phyloP scores from a whole-genome alignment of 1,139 yeast genomes.

The Meyerozyma sp. region DNA sequence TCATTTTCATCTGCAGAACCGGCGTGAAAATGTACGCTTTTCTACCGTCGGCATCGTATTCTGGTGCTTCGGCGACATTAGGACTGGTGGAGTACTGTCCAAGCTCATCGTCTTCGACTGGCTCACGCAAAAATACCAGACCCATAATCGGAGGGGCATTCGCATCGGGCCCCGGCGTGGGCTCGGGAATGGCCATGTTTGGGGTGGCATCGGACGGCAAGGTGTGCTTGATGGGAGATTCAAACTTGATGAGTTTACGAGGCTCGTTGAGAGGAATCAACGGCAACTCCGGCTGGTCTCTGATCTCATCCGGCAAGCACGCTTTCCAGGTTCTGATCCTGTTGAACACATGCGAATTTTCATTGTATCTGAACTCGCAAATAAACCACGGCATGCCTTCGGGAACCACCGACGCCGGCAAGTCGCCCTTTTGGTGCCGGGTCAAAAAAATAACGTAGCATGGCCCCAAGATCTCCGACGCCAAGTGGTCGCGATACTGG shows the following conservation, averaged over 20 bases:
- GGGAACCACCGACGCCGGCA: constrained; percentile 60
- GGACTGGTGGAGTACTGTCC: constrained; percentile 63
- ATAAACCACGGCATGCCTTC: constrained; percentile 80
- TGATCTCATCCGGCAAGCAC: constrained; percentile 92
- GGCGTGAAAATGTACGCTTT: constrained; percentile 43
- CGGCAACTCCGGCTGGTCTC: constrained; percentile 82
- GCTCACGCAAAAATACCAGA: constrained; percentile 75
- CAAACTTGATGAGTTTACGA: constrained; percentile 66
- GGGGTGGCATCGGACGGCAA: constrained; percentile 69
- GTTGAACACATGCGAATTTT: constrained; percentile 82
- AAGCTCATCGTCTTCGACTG: constrained; percentile 69
- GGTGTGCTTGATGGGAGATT: constrained; percentile 77
- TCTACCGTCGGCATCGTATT: constrained; percentile 53
- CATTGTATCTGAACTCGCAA: constrained; percentile 93
- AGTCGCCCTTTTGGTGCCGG: constrained; percentile 91
- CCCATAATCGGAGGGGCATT: constrained; percentile 90
- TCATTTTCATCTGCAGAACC: constrained; percentile 36
- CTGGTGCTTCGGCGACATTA: constrained; percentile 47
- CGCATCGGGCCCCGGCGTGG: constrained; percentile 67
- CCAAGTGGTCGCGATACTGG: constrained; percentile 90
- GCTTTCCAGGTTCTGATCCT: constrained; percentile 98
- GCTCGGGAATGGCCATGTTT: constrained; percentile 75
- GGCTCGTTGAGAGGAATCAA: constrained; percentile 47
- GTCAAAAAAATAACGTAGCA: constrained; percentile 94
- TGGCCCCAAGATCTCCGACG: constrained; percentile 84